Conservation (phyloP, 202 grass and related monocot genomes). For the Zoysia matrella region DNA sequence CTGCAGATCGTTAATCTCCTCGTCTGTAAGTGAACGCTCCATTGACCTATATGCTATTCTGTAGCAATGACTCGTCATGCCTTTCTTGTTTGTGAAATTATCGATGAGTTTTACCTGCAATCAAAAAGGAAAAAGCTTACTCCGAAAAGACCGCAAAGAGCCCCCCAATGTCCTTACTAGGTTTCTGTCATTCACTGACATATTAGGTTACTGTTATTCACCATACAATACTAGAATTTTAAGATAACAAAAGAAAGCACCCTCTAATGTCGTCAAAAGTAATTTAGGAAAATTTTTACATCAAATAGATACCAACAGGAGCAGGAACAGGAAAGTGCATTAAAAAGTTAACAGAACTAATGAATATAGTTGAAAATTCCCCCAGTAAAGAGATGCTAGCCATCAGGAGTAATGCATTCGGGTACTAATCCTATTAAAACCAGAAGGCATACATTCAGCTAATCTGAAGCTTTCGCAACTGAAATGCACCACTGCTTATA, state of each 20-base stretch:
- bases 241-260: neutral
- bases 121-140: neutral
- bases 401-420: neutral
- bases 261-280: neutral
- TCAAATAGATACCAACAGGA: conserved; percentile 3
- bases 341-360: neutral
- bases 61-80: conserved; percentile 96
- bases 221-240: neutral
- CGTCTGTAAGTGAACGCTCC: no score
- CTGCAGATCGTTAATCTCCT: no score
- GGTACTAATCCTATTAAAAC: conserved; percentile 5
- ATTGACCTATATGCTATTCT: no score
- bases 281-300: neutral
- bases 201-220: conserved; percentile 7
- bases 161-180: neutral
- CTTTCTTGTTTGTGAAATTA: conserved; percentile 97
- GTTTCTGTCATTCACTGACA: neutral
- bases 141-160: neutral
- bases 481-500: conserved; percentile 29
- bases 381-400: neutral
- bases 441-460: conserved; percentile 9
- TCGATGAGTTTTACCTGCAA: conserved; percentile 88
- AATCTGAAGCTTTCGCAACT: conserved; percentile 10
- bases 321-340: conserved; percentile 4
- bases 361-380: neutral